A percentile compares a stretch with the other conserved stretches of the same genome.
phyloP scores from a whole-genome alignment of 2,329 filamentous ascomycete genomes.

The Stachybotrys echinatus region DNA sequence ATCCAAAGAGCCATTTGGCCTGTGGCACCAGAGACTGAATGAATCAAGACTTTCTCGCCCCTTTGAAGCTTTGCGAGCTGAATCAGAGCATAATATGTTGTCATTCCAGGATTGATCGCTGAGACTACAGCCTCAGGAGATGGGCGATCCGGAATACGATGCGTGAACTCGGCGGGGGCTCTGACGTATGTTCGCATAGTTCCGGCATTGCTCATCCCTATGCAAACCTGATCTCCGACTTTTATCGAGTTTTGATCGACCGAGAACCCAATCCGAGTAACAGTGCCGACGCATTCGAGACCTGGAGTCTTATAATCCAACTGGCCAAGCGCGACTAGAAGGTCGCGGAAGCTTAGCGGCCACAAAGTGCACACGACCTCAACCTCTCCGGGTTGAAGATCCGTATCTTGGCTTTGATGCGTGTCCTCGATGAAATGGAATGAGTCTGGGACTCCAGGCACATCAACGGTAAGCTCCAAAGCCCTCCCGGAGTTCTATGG shows the following conservation, averaged over 20 bases:
- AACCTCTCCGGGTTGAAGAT: background rate
- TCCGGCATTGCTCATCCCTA: too few species aligned
- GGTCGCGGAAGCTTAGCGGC: background rate
- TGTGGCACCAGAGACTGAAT: conserved; percentile 23
- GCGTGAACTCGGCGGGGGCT: conserved; percentile 14
- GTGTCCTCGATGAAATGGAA: background rate
- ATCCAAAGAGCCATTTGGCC: conserved; percentile 25
- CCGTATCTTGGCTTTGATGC: background rate
- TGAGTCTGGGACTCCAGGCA: background rate
- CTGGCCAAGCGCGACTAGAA: background rate
- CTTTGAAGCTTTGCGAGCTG: conserved; percentile 19
- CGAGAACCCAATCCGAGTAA: background rate
- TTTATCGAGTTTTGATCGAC: background rate
- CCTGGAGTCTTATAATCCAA: background rate
- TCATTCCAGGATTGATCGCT: conserved; percentile 23
- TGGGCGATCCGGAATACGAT: conserved; percentile 24
- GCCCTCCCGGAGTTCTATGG: background rate
- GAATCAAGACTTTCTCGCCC: conserved; percentile 27
- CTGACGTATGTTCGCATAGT: too few species aligned
- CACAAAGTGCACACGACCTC: background rate
- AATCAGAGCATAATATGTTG: conserved; percentile 17
- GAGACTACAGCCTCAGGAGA: conserved; percentile 24
- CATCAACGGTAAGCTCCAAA: background rate
- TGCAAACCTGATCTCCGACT: conserved; percentile 1
- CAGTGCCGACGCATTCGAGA: background rate